Evolutionary conservation across 805 yeast genomes (phyloP), one percentile per base, ranked within the genome.

Genomic region (Suhomyces xylopsoci): DNA sequence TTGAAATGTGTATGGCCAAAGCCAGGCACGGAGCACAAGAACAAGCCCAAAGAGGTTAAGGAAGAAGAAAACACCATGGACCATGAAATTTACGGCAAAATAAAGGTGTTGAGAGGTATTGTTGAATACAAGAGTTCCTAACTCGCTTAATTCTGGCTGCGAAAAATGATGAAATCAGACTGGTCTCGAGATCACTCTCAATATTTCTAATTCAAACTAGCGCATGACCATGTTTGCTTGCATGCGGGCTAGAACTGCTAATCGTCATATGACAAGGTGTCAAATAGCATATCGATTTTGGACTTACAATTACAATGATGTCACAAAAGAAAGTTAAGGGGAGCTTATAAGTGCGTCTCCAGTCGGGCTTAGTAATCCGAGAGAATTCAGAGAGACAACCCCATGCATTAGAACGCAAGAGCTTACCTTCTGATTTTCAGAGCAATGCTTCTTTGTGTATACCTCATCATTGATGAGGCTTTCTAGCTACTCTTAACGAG

Each of bases 1-100:
- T 71, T 88, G 47, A 79, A 75, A 50, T 88, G 96, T 63, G 72
- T 77, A 24, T 88, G 93, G 88, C 94, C 96, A 17, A 67, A 65
- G 15, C 89, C 91, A 0, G 93, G 92, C 7, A 75, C 79, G 10
- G 88, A 82, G 63, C 81, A 82, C 59, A 81, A 79, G 62, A 80
- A 80, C 56, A 78, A 80, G 63, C 78, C 82, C 19, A 82, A 80
- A 63, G 80, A 78, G 53, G 72, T 75, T 25, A 73, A 74, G 52
- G 65, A 73, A 34, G 79, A 73, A 50, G 83, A 80, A 48, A 82
- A 81, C 54, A 78, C 79, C 57, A 79, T 82, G 57, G 75, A 73
- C 47, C 86, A 83, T 62, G 81, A 80, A 47, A 63, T 73, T 24
- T 82, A 76, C 59, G 88, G 88, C 3, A 77, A 77, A 48, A 83